Percentiles rank a stretch among this genome's conserved stretches.
Evolutionary conservation across 192 early-diverging fungal species (phyloP).

Genomic region (Entrophospora sp.): DNA sequence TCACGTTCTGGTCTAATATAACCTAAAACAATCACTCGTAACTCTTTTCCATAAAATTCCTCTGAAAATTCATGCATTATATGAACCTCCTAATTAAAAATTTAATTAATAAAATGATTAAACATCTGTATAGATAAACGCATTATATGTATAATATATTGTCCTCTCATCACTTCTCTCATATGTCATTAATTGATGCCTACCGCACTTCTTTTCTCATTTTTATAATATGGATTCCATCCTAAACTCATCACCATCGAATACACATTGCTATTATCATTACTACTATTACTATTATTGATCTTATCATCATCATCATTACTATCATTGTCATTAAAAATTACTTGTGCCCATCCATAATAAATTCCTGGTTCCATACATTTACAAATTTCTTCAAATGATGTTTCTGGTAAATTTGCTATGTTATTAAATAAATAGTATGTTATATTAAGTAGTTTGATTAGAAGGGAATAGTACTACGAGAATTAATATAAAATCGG

Average conservation of each 20-base stretch:
- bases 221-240: conserved; percentile 99
- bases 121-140: too few species aligned
- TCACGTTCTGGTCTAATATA: conserved; percentile 87
- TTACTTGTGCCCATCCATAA: conserved; percentile 91
- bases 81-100: conserved; percentile 73
- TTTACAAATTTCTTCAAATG: conserved; percentile 53
- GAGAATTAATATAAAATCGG: background rate
- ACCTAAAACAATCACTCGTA: conserved; percentile 76
- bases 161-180: background rate
- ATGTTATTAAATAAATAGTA: background rate
- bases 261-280: conserved; percentile 40
- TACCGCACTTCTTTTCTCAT: conserved; percentile 88
- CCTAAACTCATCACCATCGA: conserved; percentile 99
- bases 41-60: conserved; percentile 87
- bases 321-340: too few species aligned
- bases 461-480: too few species aligned
- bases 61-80: conserved; percentile 77
- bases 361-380: conserved; percentile 82
- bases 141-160: background rate
- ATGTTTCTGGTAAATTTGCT: conserved; percentile 86
- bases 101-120: background rate
- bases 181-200: conserved; percentile 17
- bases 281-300: conserved; percentile 27
- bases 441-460: background rate
- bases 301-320: too few species aligned